A percentile compares a stretch with the other conserved stretches of the same genome.
Evolutionary conservation across 2,329 filamentous ascomycete species (phyloP).

Genomic region (Drechslerella dactyloides): DNA sequence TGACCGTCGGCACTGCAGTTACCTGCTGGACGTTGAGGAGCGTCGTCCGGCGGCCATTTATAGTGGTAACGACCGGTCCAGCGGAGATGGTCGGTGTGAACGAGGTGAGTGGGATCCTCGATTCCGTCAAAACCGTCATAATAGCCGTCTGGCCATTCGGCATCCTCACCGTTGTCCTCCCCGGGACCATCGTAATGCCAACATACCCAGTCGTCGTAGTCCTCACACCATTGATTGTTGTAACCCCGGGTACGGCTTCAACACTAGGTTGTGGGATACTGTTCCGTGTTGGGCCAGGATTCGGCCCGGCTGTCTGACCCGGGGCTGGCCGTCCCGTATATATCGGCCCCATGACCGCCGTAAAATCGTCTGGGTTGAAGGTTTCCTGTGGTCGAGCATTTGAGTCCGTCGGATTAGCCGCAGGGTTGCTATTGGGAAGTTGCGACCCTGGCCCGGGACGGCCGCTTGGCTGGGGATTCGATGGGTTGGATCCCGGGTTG

Average conservation of each 20-base stretch:
- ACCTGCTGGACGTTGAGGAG: slow-evolving; percentile 26
- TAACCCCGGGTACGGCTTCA: slow-evolving; percentile 13
- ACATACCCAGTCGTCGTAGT: slow-evolving; percentile 34
- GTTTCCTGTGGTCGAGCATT: not conserved
- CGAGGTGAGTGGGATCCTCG: slow-evolving; percentile 35
- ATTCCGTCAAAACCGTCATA: slow-evolving; percentile 16
- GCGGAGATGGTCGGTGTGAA: slow-evolving; percentile 21
- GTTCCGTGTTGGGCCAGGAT: slow-evolving; percentile 12
- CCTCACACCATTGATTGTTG: slow-evolving; percentile 19
- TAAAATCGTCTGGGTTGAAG: slow-evolving; percentile 31
- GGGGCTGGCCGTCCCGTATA: not conserved
- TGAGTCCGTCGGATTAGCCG: slow-evolving; percentile 14
- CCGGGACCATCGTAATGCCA: slow-evolving; percentile 32
- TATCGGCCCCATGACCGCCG: slow-evolving; percentile 4
- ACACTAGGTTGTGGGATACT: slow-evolving; percentile 14
- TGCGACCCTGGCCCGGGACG: not conserved
- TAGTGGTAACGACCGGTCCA: slow-evolving; percentile 33
- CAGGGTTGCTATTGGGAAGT: slow-evolving; percentile 19
- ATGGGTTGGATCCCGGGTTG: not conserved
- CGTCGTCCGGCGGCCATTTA: slow-evolving; percentile 24
- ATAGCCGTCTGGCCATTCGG: slow-evolving; percentile 17
- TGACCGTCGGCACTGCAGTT: slow-evolving; percentile 12
- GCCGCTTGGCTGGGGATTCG: slow-evolving; percentile 5
- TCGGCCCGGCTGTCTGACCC: slow-evolving; percentile 17
- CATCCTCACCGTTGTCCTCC: slow-evolving; percentile 21